These are phyloP conservation scores for Ceratocystiopsis minuta DNA, from an alignment of 2,329 filamentous ascomycete genomes.

Conservation along the genomic window DNA sequence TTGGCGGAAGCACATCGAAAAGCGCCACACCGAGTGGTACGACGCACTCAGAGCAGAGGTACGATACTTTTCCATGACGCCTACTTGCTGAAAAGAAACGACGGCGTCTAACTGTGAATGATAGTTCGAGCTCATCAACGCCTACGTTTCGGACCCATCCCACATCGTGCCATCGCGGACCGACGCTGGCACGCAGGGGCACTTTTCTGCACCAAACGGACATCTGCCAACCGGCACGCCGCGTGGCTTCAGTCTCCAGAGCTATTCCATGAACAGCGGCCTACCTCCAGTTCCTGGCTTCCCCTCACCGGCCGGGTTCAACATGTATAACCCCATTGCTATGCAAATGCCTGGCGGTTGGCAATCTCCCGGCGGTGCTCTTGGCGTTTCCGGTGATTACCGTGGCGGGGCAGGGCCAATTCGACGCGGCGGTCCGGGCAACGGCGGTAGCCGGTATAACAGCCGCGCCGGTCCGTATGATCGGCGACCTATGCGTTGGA, in stretches of 20 bases:
- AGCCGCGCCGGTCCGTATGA: slow-evolving; percentile 59
- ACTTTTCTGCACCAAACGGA: slow-evolving; percentile 68
- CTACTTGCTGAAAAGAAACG: background rate
- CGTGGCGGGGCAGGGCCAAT: slow-evolving; percentile 45
- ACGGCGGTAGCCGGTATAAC: slow-evolving; percentile 30
- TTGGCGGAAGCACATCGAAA: slow-evolving; percentile 96
- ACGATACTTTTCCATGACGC: slow-evolving; percentile 9
- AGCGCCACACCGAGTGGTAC: slow-evolving; percentile 80
- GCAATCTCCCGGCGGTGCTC: slow-evolving; percentile 17
- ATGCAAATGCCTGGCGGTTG: slow-evolving; percentile 27
- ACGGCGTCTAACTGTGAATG: background rate
- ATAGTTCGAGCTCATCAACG: slow-evolving; percentile 77
- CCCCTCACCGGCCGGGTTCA: slow-evolving; percentile 14
- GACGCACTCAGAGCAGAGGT: slow-evolving; percentile 69
- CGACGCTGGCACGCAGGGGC: slow-evolving; percentile 87
- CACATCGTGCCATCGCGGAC: slow-evolving; percentile 88
- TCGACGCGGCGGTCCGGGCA: slow-evolving; percentile 34
- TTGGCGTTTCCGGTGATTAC: slow-evolving; percentile 34
- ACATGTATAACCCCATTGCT: slow-evolving; percentile 33
- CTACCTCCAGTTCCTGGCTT: slow-evolving; percentile 41
- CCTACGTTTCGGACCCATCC: slow-evolving; percentile 82
- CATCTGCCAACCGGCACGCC: slow-evolving; percentile 70
- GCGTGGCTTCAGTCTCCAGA: slow-evolving; percentile 74
- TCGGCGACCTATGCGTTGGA: slow-evolving; percentile 38
- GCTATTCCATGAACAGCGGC: slow-evolving; percentile 41